These are phyloP conservation scores for Xanthoconium separans DNA, from an alignment of 1,284 basidiomycete species.

Conservation along the genomic window DNA sequence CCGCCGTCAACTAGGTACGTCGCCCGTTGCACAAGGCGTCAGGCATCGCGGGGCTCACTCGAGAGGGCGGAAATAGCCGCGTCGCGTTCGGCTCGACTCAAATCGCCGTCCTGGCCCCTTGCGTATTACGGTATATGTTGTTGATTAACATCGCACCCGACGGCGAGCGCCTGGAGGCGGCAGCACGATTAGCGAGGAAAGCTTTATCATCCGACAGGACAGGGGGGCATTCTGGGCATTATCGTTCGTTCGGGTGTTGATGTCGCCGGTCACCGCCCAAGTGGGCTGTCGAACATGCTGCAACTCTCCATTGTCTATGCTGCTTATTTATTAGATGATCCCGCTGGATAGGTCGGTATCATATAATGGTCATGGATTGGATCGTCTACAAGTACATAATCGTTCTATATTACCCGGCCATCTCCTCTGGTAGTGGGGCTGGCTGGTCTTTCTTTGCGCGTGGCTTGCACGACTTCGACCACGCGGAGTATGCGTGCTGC, in stretches of 20 bases:
- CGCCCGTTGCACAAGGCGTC: too few species aligned
- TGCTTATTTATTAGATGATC: constrained; percentile 11
- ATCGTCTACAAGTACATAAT: neutral
- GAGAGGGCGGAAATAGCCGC: constrained; percentile 81
- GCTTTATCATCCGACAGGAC: constrained; percentile 89
- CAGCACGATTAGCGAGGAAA: too few species aligned
- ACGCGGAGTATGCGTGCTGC: constrained; percentile 91
- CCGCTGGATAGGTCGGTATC: constrained; percentile 4
- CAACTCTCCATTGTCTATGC: too few species aligned
- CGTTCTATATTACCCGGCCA: constrained; percentile 35
- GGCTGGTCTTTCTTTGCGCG: constrained; percentile 62
- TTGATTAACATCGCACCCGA: constrained; percentile 35
- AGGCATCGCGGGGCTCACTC: constrained; percentile 1
- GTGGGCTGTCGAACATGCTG: too few species aligned
- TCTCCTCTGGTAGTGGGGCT: constrained; percentile 55
- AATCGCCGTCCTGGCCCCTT: constrained; percentile 92
- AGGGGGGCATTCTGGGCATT: constrained; percentile 89
- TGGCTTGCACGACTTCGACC: constrained; percentile 91
- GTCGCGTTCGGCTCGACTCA: constrained; percentile 88
- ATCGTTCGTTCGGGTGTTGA: constrained; percentile 76
- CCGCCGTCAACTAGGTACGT: constrained; percentile 91
- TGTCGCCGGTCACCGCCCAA: neutral
- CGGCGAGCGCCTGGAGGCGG: constrained; percentile 21
- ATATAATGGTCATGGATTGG: constrained; percentile 11
- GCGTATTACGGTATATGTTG: constrained; percentile 83